Base-by-base conservation (phyloP, 192 early-diverging fungal genomes). In the Lobosporangium transversale region DNA sequence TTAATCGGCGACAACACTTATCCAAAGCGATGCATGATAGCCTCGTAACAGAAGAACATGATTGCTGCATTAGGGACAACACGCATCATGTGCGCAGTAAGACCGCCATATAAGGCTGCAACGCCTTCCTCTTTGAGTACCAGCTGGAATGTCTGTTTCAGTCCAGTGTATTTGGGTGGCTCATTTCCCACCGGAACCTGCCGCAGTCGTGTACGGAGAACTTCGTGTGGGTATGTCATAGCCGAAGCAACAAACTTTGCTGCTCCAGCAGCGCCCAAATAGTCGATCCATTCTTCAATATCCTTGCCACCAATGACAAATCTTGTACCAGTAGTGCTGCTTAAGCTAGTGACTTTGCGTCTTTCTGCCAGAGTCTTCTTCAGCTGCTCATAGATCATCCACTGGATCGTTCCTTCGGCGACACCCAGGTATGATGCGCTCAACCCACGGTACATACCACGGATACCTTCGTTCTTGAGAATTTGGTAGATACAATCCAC, bases 11-110 rank as follows among this genome's bases (percentile, higher is more conserved):
- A n/a, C n/a, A n/a, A n/a, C 7, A 55, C 60, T 53, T 58, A 70
- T 61, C 62, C 75, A n/a, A 62, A 64, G 33, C 74, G 79, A 36
- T 90, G 78, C 31, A 93, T 63, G 33, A 94, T 89, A 18, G 88
- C 74, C 59, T 96, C 94, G 54, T 94, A 96, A 12, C 89, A 87
- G 53, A 94, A 84, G 66, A 99, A 98, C 90, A 98, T 89, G 57
- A 97, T 96, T 8, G 94, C 92, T 0, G 97, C 95, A 78, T 98
- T 98, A 0, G 97, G 97, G 9, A 98, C 96, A 0, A 95, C 94
- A 49, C 97, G 89, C 85, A 97, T 81, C 53, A 99, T 81, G 81
- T 98, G 96, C 2, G 95, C 93, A 15, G 94, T 91, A 87, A 99
- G 87, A n/a, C 97, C 97, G 48, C 95, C 94, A 64, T 99, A 99